A percentile compares a stretch with the other conserved stretches of the same genome.
These are phyloP conservation scores for Pontederia crassipes DNA, from an alignment of 176 grass and related monocot genomes.

Conservation along the genomic window DNA sequence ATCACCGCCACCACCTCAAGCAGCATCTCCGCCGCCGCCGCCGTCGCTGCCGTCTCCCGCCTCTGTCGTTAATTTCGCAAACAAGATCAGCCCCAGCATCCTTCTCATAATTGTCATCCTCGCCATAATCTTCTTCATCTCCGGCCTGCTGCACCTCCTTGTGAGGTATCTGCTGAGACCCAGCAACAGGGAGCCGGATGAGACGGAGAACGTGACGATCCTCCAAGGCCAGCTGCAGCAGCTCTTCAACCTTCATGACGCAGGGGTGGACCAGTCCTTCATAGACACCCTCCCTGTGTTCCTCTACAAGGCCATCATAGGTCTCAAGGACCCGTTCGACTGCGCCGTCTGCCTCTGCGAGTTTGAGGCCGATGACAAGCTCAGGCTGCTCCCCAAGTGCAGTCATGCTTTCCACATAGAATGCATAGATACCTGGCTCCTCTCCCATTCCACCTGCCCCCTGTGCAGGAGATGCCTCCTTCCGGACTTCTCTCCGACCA, in stretches of 20 bases:
- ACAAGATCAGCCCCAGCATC: conserved; percentile 7
- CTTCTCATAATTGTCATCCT: conserved; percentile 16
- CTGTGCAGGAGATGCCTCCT: conserved; percentile 67
- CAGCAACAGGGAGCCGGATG: neutral
- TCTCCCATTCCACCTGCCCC: conserved; percentile 88
- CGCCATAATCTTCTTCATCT: conserved; percentile 17
- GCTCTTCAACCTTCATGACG: conserved; percentile 86
- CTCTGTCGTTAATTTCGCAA: neutral
- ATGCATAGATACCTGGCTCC: conserved; percentile 86
- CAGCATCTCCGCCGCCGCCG: neutral
- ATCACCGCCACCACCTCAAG: neutral
- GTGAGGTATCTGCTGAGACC: conserved; percentile 5
- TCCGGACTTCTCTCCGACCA: conserved; percentile 46
- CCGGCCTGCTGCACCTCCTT: conserved; percentile 13
- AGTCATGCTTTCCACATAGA: conserved; percentile 91
- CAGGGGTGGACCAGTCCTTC: conserved; percentile 35
- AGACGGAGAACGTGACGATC: conserved; percentile 24
- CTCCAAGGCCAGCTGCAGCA: conserved; percentile 85
- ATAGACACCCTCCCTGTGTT: conserved; percentile 83
- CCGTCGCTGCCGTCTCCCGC: neutral
- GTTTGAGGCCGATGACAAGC: conserved; percentile 59
- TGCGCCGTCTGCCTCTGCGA: conserved; percentile 87
- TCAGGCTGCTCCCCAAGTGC: conserved; percentile 73
- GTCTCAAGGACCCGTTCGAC: conserved; percentile 75
- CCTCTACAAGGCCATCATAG: conserved; percentile 54